phyloP scores from a whole-genome alignment of 2,329 filamentous ascomycete species.

The Diplodia intermedia region DNA sequence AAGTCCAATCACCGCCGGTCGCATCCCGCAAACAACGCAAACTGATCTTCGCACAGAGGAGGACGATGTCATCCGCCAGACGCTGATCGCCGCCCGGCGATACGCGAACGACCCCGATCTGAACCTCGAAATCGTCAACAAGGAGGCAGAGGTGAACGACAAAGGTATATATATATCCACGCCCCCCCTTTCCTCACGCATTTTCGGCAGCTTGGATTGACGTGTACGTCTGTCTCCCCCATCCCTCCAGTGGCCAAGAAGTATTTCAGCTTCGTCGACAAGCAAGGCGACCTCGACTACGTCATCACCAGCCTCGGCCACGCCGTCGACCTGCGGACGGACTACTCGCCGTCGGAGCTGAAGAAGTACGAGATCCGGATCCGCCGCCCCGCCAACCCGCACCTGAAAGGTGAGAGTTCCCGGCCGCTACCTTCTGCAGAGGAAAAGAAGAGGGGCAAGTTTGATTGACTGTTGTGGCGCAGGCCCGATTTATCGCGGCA shows the following conservation, averaged over 20 bases:
- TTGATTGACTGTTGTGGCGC: neutral
- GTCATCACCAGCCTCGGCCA: constrained; percentile 10
- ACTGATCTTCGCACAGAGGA: neutral
- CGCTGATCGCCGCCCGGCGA: neutral
- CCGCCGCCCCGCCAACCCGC: neutral
- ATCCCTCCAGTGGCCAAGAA: neutral
- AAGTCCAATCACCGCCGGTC: neutral
- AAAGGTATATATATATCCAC: neutral
- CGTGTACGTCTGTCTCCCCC: too few species aligned
- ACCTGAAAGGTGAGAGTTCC: neutral
- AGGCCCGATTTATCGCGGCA: constrained; percentile 1
- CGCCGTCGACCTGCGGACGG: neutral
- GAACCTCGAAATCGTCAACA: neutral
- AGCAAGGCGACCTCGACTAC: neutral
- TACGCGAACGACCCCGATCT: neutral
- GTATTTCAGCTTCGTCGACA: constrained; percentile 3
- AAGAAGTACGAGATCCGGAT: neutral
- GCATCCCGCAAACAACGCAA: neutral
- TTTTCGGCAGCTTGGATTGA: neutral
- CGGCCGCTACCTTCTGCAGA: neutral
- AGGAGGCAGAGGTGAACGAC: neutral
- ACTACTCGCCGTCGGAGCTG: neutral
- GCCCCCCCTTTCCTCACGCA: neutral
- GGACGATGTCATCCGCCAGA: neutral
- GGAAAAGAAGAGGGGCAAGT: neutral